Evolutionary conservation across 1,139 yeast species (phyloP).

Genomic region (Taphrina confusa): DNA sequence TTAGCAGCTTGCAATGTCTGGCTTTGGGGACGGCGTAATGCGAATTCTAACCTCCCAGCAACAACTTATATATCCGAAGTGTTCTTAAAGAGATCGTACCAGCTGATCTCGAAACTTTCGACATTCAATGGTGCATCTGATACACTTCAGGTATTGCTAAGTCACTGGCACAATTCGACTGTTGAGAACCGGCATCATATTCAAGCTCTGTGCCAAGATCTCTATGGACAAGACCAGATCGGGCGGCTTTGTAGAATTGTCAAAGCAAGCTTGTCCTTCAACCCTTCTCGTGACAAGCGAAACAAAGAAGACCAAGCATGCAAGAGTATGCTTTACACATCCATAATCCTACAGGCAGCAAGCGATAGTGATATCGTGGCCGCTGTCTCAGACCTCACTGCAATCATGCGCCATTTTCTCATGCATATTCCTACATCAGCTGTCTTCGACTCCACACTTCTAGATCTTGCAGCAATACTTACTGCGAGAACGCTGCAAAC

Average conservation of each 20-base stretch:
- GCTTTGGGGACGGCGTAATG: constrained; percentile 1
- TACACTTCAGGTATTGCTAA: background rate
- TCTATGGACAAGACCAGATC: background rate
- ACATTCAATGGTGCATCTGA: background rate
- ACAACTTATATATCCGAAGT: background rate
- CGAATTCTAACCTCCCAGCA: background rate
- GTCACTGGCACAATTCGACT: background rate
- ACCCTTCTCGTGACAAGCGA: background rate
- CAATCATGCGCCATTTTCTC: constrained; percentile 4
- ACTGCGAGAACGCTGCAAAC: background rate
- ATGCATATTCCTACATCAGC: background rate
- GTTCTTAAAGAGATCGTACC: background rate
- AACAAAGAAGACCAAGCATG: background rate
- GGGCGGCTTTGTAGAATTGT: background rate
- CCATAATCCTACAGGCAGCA: background rate
- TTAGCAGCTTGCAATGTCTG: background rate
- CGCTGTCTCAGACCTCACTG: constrained; percentile 2
- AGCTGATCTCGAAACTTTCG: background rate
- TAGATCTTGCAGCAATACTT: background rate
- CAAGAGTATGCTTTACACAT: background rate
- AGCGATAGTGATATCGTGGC: background rate
- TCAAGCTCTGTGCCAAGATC: background rate
- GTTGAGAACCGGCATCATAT: background rate
- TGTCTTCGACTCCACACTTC: background rate
- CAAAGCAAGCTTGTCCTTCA: background rate